A percentile compares a stretch with the other conserved stretches of the same genome.
Evolutionary conservation across 169 alveolate genomes (phyloP).

Genomic region (Cryptosporidium parvum): DNA sequence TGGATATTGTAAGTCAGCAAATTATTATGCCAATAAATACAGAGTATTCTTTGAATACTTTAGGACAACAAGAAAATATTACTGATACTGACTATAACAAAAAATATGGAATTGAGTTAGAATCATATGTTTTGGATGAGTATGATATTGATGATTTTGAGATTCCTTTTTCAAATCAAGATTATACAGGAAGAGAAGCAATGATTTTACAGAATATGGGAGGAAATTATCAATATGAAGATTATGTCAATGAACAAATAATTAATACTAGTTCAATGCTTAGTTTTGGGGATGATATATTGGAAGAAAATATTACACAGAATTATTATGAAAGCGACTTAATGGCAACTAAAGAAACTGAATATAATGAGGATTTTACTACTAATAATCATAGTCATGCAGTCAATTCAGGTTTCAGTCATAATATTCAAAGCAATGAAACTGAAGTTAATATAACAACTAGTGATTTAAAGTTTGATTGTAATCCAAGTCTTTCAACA

Average conservation of each 20-base stretch:
- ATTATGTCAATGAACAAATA: background rate
- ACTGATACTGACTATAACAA: background rate
- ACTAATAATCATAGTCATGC: too few species aligned
- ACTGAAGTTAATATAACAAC: background rate
- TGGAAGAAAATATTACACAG: background rate
- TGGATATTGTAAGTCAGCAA: background rate
- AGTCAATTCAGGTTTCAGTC: background rate
- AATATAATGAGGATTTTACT: background rate
- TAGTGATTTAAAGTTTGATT: background rate
- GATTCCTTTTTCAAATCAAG: background rate
- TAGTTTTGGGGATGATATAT: conserved; percentile 6
- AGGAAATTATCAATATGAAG: background rate
- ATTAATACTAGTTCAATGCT: background rate
- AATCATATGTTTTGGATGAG: conserved; percentile 35
- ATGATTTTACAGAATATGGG: background rate
- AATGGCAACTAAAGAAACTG: background rate
- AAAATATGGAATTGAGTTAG: conserved; percentile 6
- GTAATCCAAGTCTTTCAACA: conserved; percentile 18
- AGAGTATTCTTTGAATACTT: background rate
- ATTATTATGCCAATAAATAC: background rate
- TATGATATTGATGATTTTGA: conserved; percentile 29
- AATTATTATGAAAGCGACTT: background rate
- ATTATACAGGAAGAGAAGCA: background rate
- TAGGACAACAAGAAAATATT: background rate
- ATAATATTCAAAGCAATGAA: background rate